These are phyloP conservation scores for Berkeleyomyces basicola DNA, from an alignment of 2,329 filamentous ascomycete species.

Conservation along the genomic window DNA sequence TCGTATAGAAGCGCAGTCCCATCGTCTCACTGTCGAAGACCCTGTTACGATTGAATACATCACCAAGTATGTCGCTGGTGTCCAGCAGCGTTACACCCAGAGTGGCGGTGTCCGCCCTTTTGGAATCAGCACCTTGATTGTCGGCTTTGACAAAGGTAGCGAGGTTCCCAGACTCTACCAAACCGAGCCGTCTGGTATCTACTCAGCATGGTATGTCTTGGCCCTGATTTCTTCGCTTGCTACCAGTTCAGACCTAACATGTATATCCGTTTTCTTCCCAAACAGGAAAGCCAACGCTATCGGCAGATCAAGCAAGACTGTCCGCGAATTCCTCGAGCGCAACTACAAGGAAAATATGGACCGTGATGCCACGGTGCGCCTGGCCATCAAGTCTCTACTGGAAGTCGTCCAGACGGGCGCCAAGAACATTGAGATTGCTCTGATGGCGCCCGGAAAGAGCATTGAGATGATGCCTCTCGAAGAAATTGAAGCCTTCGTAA, in stretches of 20 bases:
- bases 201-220: conserved; percentile 71
- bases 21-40: conserved; percentile 92
- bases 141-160: conserved; percentile 94
- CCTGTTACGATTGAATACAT: conserved; percentile 98
- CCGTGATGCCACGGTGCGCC: conserved; percentile 83
- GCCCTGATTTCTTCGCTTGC: background rate
- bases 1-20: conserved; percentile 88
- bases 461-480: conserved; percentile 91
- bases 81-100: conserved; percentile 98
- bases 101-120: conserved; percentile 97
- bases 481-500: conserved; percentile 93
- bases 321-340: conserved; percentile 93
- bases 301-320: conserved; percentile 94
- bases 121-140: conserved; percentile 92
- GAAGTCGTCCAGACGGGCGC: conserved; percentile 97
- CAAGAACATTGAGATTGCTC: conserved; percentile 98
- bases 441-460: conserved; percentile 84
- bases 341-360: conserved; percentile 99
- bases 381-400: conserved; percentile 93
- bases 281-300: conserved; percentile 97
- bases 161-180: conserved; percentile 82
- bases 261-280: background rate
- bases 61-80: conserved; percentile 93
- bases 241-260: background rate
- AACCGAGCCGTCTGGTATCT: conserved; percentile 98